These are phyloP conservation scores for Acacia acuminata DNA, from an alignment of 306 rosid genomes.

Conservation along the genomic window DNA sequence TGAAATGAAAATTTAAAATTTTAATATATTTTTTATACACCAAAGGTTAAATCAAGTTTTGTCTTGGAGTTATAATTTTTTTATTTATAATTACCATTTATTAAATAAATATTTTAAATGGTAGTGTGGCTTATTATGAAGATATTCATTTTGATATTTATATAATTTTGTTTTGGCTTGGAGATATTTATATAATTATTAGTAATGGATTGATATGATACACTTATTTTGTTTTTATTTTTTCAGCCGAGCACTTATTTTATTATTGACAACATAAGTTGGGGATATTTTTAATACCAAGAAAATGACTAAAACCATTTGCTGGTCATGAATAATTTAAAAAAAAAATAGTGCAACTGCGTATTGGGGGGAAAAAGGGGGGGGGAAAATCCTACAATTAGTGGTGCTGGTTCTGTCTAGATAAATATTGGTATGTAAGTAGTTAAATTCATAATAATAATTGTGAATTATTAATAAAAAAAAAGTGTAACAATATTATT, in stretches of 20 bases:
- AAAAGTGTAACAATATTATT: background rate
- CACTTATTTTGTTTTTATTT: background rate
- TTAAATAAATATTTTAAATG: background rate
- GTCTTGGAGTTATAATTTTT: no score
- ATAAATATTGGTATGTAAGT: background rate
- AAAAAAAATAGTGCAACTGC: background rate
- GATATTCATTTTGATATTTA: background rate
- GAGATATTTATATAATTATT: background rate
- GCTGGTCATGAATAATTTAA: background rate
- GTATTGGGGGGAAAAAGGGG: background rate
- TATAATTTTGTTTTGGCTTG: background rate
- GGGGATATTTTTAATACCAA: background rate
- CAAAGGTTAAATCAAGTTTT: no score
- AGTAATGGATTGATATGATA: background rate
- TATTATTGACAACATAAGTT: background rate
- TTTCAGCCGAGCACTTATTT: no score
- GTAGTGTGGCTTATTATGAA: background rate
- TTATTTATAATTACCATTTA: background rate
- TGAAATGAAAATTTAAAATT: no score
- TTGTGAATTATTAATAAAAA: no score
- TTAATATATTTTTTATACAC: no score
- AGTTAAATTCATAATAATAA: no score
- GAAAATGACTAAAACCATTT: background rate
- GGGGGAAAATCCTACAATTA: background rate
- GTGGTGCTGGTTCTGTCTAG: background rate